A percentile compares a stretch with the other conserved stretches of the same genome.
These are phyloP conservation scores for Cyberlindnera misumaiensis DNA, from an alignment of 805 yeast species.

Conservation along the genomic window DNA sequence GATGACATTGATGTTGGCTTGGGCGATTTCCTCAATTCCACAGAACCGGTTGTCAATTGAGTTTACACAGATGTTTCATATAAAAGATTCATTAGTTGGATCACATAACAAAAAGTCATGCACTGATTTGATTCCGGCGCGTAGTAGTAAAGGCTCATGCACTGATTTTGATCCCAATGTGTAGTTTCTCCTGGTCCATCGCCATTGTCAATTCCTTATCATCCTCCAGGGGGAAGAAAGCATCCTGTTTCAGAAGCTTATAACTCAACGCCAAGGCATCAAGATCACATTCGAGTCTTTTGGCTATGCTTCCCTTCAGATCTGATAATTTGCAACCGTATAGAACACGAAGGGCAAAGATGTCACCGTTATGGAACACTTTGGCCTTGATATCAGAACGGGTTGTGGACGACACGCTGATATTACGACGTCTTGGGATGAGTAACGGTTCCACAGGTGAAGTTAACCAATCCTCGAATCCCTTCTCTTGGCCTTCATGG, in stretches of 20 bases:
- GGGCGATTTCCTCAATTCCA: no score
- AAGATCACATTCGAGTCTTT: conserved; percentile 19
- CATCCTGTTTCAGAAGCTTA: conserved; percentile 10
- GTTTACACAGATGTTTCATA: no score
- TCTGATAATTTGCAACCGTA: conserved; percentile 2
- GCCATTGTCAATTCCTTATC: conserved; percentile 17
- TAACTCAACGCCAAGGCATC: conserved; percentile 13
- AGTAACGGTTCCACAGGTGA: conserved; percentile 11
- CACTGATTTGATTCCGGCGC: no score
- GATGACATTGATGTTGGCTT: no score
- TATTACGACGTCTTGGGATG: background rate
- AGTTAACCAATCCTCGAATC: conserved; percentile 10
- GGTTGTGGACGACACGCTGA: background rate
- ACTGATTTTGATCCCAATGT: background rate
- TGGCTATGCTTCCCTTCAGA: conserved; percentile 16
- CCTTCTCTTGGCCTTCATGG: conserved; percentile 4
- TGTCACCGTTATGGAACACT: conserved; percentile 19
- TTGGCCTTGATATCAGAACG: conserved; percentile 14
- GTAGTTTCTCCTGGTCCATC: conserved; percentile 8
- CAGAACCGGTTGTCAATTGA: no score
- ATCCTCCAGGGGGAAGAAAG: conserved; percentile 15
- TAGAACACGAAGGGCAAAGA: conserved; percentile 20
- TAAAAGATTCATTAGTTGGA: no score
- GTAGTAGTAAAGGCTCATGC: no score
- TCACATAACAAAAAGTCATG: no score